Conservation (phyloP, 2,329 filamentous ascomycete species). For the Dissoconium aciculare region DNA sequence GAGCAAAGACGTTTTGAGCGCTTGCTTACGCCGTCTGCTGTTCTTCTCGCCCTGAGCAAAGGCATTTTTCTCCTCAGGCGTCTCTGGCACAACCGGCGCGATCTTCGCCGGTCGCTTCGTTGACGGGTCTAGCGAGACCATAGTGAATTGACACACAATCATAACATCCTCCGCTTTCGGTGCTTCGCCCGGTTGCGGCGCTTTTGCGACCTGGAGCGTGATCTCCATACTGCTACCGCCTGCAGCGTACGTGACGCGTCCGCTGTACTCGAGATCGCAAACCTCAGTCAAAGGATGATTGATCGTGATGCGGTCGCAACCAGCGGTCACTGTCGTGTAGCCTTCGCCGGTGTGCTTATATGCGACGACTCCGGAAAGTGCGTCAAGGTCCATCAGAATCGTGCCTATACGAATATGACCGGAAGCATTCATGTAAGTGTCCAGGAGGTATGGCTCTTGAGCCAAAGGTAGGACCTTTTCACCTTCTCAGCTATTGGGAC, state of each 20-base stretch:
- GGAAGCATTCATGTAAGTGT: constrained; percentile 62
- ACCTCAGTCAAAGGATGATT: constrained; percentile 60
- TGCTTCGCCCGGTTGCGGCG: constrained; percentile 42
- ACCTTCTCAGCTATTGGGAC: constrained; percentile 17
- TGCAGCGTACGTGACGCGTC: constrained; percentile 54
- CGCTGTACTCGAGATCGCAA: constrained; percentile 60
- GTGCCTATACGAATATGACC: constrained; percentile 61
- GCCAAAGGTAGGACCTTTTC: constrained; percentile 49
- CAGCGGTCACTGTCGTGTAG: constrained; percentile 49
- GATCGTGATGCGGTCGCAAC: constrained; percentile 50
- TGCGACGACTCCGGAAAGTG: constrained; percentile 59
- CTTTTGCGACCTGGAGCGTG: constrained; percentile 57
- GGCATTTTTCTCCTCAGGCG: constrained; percentile 47
- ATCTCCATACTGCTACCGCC: constrained; percentile 61
- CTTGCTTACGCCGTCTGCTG: constrained; percentile 50
- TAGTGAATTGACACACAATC: constrained; percentile 61
- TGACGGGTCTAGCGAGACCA: constrained; percentile 56
- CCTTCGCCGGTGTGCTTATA: constrained; percentile 55
- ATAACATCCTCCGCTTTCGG: constrained; percentile 46
- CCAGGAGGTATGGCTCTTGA: constrained; percentile 60
- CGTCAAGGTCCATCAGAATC: constrained; percentile 67
- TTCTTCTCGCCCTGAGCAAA: constrained; percentile 51
- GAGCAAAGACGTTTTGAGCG: constrained; percentile 44
- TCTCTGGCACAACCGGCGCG: constrained; percentile 46
- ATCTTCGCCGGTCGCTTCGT: constrained; percentile 53